A percentile compares a stretch with the other conserved stretches of the same genome.
Conservation (phyloP, 1,139 yeast species). For the Nakaseomyces sp. region DNA sequence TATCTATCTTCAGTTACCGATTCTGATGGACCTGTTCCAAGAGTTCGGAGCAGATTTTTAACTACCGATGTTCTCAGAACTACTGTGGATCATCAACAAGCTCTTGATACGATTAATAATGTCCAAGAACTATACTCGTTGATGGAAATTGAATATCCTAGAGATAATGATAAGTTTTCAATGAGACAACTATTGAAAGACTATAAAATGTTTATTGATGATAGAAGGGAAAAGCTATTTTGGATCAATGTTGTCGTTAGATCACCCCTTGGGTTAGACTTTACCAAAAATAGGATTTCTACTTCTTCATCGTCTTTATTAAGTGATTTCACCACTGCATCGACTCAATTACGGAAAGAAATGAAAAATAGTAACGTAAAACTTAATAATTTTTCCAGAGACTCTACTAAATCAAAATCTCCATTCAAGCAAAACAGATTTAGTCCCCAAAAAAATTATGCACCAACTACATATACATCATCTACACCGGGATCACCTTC, state of each 20-base stretch:
- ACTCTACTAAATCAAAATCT: background rate
- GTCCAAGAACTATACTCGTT: conserved; percentile 21
- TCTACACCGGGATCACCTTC: conserved; percentile 7
- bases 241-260: conserved; percentile 24
- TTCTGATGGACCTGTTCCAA: conserved; percentile 18
- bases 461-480: background rate
- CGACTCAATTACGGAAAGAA: conserved; percentile 15
- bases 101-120: conserved; percentile 18
- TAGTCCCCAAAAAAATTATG: conserved; percentile 6
- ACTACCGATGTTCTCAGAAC: conserved; percentile 24
- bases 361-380: background rate
- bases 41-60: conserved; percentile 28
- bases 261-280: conserved; percentile 2
- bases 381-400: background rate
- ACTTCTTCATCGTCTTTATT: background rate
- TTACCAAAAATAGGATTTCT: background rate
- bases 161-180: conserved; percentile 16
- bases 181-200: conserved; percentile 23
- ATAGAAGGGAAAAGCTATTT: conserved; percentile 23
- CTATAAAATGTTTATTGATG: conserved; percentile 23
- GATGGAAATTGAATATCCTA: conserved; percentile 13
- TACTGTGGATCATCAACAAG: conserved; percentile 24
- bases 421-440: background rate
- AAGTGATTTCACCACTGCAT: conserved; percentile 25
- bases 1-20: conserved; percentile 31